A percentile compares a stretch with the other conserved stretches of the same genome.
These are phyloP conservation scores for Cupressus sempervirens DNA, from an alignment of 75 land plant genomes.

Conservation along the genomic window DNA sequence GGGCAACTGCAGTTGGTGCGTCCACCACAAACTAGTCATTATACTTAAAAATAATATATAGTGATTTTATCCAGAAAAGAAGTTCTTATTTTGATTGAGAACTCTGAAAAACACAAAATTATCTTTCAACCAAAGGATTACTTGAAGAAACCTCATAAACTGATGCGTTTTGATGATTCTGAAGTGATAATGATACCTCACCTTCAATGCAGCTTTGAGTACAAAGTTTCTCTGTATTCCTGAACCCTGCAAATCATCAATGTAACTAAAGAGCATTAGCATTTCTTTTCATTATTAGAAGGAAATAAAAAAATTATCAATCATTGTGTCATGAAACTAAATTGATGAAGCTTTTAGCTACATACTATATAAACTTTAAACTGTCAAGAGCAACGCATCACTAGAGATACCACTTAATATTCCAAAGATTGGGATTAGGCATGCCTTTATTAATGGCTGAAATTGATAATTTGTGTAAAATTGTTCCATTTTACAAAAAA, in stretches of 20 bases:
- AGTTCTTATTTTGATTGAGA: neutral
- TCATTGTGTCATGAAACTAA: neutral
- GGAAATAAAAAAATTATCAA: neutral
- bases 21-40: neutral
- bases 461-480: neutral
- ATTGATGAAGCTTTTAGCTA: neutral
- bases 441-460: neutral
- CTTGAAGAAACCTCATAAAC: neutral
- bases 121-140: neutral
- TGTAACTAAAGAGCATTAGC: neutral
- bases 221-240: constrained; percentile 45
- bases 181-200: constrained; percentile 1
- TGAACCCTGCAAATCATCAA: constrained; percentile 26
- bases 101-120: neutral
- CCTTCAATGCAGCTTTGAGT: constrained; percentile 43
- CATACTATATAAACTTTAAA: neutral
- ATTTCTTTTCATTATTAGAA: neutral
- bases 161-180: neutral
- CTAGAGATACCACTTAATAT: neutral
- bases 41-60: neutral
- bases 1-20: constrained; percentile 29
- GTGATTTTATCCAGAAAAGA: neutral
- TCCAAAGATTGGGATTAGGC: neutral
- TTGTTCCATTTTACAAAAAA: neutral
- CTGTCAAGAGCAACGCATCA: neutral